These are phyloP conservation scores for Gossypium australe DNA, from an alignment of 345 rosid species.

Conservation along the genomic window DNA sequence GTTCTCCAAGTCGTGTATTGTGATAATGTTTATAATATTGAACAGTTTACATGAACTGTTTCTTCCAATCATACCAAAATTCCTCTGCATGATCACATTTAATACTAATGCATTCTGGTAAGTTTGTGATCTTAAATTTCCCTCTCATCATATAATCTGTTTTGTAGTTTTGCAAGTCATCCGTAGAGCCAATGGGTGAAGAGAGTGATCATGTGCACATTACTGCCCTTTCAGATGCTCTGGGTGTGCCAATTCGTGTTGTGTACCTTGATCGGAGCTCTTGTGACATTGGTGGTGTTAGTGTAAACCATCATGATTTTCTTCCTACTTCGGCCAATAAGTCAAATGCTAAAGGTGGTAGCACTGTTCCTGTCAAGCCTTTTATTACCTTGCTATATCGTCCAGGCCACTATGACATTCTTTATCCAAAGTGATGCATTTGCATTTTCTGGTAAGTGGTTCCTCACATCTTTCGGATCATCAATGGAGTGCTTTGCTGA, in stretches of 20 bases:
- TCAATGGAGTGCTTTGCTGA: not conserved
- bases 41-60: not conserved
- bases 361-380: conserved; percentile 40
- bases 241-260: conserved; percentile 89
- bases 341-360: conserved; percentile 29
- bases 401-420: conserved; percentile 98
- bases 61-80: not conserved
- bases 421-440: conserved; percentile 60
- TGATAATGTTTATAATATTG: not conserved
- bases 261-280: conserved; percentile 96
- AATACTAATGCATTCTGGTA: not conserved
- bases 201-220: conserved; percentile 99
- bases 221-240: conserved; percentile 85
- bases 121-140: not conserved
- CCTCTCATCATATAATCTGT: conserved; percentile 13
- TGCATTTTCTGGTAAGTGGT: conserved; percentile 30
- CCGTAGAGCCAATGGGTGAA: conserved; percentile 99
- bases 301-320: conserved; percentile 90
- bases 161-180: conserved; percentile 86
- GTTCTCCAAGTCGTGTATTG: not conserved
- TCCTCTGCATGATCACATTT: not conserved
- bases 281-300: conserved; percentile 65
- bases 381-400: conserved; percentile 88
- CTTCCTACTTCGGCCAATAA: conserved; percentile 36
- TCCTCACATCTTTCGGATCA: not conserved